phyloP scores from a whole-genome alignment of 2,329 filamentous ascomycete species.

The Leptographium wingfieldii region DNA sequence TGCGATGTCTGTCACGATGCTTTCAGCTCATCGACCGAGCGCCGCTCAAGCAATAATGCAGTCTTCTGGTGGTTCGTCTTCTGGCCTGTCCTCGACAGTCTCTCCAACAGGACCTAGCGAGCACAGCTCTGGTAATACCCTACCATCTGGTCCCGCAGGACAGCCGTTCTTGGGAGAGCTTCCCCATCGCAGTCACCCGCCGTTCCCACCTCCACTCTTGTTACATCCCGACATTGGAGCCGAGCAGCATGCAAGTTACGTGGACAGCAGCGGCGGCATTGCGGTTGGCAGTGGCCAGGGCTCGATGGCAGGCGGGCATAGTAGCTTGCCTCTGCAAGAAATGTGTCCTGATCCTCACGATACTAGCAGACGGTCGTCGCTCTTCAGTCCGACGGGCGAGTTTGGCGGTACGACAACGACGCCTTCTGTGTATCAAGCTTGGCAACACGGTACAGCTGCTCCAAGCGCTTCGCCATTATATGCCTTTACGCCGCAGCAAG shows the following conservation, averaged over 20 bases:
- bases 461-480: slow-evolving; percentile 32
- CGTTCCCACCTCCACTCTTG: slow-evolving; percentile 28
- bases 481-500: slow-evolving; percentile 29
- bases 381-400: slow-evolving; percentile 30
- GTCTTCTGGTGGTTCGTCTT: slow-evolving; percentile 4
- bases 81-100: slow-evolving; percentile 1
- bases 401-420: slow-evolving; percentile 26
- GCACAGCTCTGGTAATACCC: slow-evolving; percentile 19
- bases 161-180: slow-evolving; percentile 29
- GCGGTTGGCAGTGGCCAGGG: slow-evolving; percentile 20
- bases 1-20: slow-evolving; percentile 19
- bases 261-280: slow-evolving; percentile 22
- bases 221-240: slow-evolving; percentile 28
- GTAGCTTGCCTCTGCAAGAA: slow-evolving; percentile 29
- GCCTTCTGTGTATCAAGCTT: slow-evolving; percentile 28
- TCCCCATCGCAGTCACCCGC: slow-evolving; percentile 24
- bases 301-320: slow-evolving; percentile 18
- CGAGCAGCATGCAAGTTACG: slow-evolving; percentile 26
- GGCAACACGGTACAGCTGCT: slow-evolving; percentile 31
- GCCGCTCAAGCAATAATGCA: slow-evolving; percentile 21
- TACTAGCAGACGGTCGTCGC: slow-evolving; percentile 31
- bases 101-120: slow-evolving; percentile 17
- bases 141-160: slow-evolving; percentile 3
- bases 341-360: slow-evolving; percentile 33
- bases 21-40: slow-evolving; percentile 18